Evolutionary conservation across 78 protist species (phyloP).

Genomic region (Dictyostelium capitatum): DNA sequence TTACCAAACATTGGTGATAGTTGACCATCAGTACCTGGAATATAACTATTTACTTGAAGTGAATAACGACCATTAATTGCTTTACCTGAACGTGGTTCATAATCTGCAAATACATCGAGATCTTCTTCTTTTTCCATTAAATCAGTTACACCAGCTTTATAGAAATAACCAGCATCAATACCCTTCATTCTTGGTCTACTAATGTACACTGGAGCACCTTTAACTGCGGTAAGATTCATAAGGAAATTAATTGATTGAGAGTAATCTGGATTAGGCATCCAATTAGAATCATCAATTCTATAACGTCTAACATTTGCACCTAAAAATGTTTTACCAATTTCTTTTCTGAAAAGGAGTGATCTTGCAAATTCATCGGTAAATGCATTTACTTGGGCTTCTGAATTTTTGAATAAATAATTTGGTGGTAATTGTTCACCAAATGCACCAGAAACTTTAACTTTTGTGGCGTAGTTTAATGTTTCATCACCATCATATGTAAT

Average conservation of each 20-base stretch:
- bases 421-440: constrained; percentile 54
- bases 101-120: constrained; percentile 51
- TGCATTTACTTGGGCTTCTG: neutral
- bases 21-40: constrained; percentile 24
- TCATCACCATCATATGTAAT: constrained; percentile 37
- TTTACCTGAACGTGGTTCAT: constrained; percentile 75
- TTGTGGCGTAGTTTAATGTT: neutral
- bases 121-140: constrained; percentile 17
- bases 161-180: constrained; percentile 30
- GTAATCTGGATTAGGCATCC: constrained; percentile 2
- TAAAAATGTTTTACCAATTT: neutral
- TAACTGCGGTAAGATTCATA: constrained; percentile 20
- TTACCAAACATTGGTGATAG: neutral
- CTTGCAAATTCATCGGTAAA: constrained; percentile 56
- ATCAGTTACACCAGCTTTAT: constrained; percentile 45
- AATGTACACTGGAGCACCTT: constrained; percentile 43
- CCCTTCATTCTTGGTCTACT: constrained; percentile 66
- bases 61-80: constrained; percentile 76
- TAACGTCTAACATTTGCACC: constrained; percentile 65
- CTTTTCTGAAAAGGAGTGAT: constrained; percentile 16
- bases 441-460: constrained; percentile 24
- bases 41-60: constrained; percentile 48
- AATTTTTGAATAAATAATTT: constrained; percentile 1
- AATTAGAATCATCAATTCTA: neutral
- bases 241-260: constrained; percentile 24